Conservation (phyloP, 139 green algal species). For the Pleodorina starrii region DNA sequence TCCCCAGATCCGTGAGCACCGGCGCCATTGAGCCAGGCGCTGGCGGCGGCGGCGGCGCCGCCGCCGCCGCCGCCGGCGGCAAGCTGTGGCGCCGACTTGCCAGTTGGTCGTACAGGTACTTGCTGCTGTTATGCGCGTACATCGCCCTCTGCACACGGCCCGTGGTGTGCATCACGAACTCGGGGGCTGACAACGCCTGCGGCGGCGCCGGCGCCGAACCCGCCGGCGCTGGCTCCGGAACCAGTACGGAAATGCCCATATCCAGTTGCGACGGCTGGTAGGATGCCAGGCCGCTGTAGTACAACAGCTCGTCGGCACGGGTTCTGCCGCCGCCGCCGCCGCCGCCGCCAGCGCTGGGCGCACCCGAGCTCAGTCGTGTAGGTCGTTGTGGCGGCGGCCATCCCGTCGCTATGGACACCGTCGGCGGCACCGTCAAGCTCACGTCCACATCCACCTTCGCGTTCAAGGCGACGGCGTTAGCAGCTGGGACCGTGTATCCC, state of each 20-base stretch:
- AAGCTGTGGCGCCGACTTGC: neutral
- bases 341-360: neutral
- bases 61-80: neutral
- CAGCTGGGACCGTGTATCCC: neutral
- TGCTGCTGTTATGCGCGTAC: neutral
- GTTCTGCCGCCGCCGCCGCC: neutral
- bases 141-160: neutral
- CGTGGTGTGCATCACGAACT: no score
- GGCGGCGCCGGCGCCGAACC: neutral
- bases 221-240: neutral
- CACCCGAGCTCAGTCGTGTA: neutral
- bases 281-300: neutral
- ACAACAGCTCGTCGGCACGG: neutral
- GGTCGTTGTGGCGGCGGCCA: neutral
- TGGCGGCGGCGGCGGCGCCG: neutral
- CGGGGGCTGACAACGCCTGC: neutral
- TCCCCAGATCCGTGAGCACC: neutral
- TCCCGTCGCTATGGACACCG: neutral
- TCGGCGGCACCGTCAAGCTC: neutral
- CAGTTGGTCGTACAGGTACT: neutral
- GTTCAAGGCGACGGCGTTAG: neutral
- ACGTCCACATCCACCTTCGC: neutral
- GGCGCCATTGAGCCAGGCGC: neutral
- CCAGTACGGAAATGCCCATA: neutral
- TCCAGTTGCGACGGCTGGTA: slow-evolving; percentile 7